Evolutionary conservation across 176 grass and related monocot species (phyloP).

Genomic region (barley (Hordeum vulgare)): DNA sequence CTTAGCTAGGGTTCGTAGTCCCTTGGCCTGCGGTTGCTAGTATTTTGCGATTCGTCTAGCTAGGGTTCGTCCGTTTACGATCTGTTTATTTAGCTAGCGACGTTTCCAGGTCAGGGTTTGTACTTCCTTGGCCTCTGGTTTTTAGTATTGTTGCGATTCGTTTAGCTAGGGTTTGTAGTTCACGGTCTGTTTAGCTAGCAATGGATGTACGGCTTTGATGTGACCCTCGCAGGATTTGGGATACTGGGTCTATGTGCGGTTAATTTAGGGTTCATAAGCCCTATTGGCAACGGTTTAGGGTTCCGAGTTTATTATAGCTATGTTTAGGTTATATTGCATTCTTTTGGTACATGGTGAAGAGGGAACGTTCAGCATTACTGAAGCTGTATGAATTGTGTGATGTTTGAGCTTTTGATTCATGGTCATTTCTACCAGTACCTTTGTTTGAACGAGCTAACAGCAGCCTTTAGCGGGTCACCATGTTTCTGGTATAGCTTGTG

Average conservation of each 20-base stretch:
- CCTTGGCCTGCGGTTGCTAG: not conserved
- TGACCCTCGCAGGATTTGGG: not conserved
- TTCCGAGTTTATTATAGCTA: not conserved
- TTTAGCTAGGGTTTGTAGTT: not conserved
- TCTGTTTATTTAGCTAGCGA: no score
- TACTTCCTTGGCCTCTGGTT: no score
- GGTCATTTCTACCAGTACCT: not conserved
- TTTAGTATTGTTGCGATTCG: no score
- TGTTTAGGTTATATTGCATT: not conserved
- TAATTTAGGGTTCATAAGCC: not conserved
- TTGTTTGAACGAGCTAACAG: not conserved
- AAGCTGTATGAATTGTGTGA: not conserved
- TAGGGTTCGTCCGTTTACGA: no score
- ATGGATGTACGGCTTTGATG: not conserved
- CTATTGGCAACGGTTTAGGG: not conserved
- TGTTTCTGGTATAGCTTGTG: not conserved
- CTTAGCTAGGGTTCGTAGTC: conserved; percentile 1
- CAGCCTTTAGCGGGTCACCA: not conserved
- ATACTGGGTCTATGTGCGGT: not conserved
- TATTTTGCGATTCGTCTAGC: not conserved
- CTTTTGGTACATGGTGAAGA: not conserved
- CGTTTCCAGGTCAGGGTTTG: no score
- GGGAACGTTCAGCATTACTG: not conserved
- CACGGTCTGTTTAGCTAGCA: not conserved
- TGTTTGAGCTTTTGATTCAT: not conserved